Percentiles rank a stretch among this genome's conserved stretches.
phyloP scores from a whole-genome alignment of 2,329 filamentous ascomycete species.

The Aplosporella prunicola region DNA sequence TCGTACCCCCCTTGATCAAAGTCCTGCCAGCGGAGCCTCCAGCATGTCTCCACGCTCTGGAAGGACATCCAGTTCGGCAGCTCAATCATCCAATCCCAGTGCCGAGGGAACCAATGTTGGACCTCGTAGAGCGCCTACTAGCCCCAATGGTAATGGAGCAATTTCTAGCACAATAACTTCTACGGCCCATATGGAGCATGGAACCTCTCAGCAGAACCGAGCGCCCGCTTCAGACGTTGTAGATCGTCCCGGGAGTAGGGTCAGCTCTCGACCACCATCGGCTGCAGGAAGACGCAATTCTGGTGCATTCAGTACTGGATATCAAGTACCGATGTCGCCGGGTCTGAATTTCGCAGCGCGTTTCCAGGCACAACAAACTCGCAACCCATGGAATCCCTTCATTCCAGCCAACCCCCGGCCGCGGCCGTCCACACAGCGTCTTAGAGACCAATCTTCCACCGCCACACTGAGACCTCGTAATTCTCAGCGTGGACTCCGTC shows the following conservation, averaged over 20 bases:
- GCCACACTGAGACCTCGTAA: constrained; percentile 26
- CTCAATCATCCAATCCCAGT: constrained; percentile 19
- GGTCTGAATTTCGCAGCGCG: constrained; percentile 26
- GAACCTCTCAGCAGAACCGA: constrained; percentile 14
- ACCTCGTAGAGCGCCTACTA: no score
- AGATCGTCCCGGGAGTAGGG: constrained; percentile 28
- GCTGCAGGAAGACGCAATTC: constrained; percentile 16
- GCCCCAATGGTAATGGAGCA: no score
- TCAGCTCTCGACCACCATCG: constrained; percentile 27
- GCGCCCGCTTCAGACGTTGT: constrained; percentile 26
- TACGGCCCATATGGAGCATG: no score
- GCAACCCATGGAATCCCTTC: constrained; percentile 30
- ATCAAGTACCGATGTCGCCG: constrained; percentile 9
- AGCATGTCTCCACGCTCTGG: constrained; percentile 10
- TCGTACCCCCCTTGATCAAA: constrained; percentile 26
- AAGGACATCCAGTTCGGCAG: constrained; percentile 17
- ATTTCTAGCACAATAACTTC: no score
- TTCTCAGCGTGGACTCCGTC: constrained; percentile 20
- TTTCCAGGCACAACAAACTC: constrained; percentile 21
- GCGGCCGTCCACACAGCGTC: constrained; percentile 26
- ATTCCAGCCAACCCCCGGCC: constrained; percentile 22
- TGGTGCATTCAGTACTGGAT: no score
- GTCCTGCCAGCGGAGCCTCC: constrained; percentile 14
- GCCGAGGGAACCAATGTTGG: no score
- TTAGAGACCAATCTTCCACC: constrained; percentile 28